Percentiles rank a stretch among this genome's conserved stretches.
Evolutionary conservation across 2,329 filamentous ascomycete genomes (phyloP).

Genomic region (Ophiostoma piceae): DNA sequence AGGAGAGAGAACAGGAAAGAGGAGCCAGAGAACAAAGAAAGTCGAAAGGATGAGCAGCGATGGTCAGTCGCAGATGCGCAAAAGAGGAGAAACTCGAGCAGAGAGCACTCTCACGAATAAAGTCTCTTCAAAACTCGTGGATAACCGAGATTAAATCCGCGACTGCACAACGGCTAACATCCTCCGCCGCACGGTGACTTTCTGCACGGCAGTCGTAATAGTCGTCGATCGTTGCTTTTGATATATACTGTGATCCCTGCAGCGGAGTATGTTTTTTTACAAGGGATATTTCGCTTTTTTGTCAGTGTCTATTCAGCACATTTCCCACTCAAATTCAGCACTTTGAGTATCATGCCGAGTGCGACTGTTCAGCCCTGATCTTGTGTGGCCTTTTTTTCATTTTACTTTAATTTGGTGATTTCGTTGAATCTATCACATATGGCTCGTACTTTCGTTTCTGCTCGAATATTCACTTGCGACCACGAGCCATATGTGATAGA

Average conservation of each 20-base stretch:
- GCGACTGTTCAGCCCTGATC: background rate
- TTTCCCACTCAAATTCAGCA: background rate
- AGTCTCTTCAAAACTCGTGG: background rate
- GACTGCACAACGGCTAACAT: slow-evolving; percentile 7
- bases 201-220: slow-evolving; percentile 6
- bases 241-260: background rate
- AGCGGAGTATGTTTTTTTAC: background rate
- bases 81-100: background rate
- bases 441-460: background rate
- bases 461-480: background rate
- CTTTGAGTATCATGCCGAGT: slow-evolving; percentile 4
- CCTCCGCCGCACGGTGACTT: background rate
- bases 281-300: background rate
- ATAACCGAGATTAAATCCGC: background rate
- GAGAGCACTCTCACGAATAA: too few relatives aligned
- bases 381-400: background rate
- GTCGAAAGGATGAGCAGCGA: background rate
- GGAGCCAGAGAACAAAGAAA: slow-evolving; percentile 9
- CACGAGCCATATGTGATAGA: slow-evolving; percentile 3
- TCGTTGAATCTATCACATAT: background rate
- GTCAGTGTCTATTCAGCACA: background rate
- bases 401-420: background rate
- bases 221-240: slow-evolving; percentile 3
- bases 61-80: background rate
- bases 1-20: background rate